Percentiles rank a stretch among this genome's conserved stretches.
These are phyloP conservation scores for Aureobasidium melanogenum DNA, from an alignment of 2,329 filamentous ascomycete species.

Conservation along the genomic window DNA sequence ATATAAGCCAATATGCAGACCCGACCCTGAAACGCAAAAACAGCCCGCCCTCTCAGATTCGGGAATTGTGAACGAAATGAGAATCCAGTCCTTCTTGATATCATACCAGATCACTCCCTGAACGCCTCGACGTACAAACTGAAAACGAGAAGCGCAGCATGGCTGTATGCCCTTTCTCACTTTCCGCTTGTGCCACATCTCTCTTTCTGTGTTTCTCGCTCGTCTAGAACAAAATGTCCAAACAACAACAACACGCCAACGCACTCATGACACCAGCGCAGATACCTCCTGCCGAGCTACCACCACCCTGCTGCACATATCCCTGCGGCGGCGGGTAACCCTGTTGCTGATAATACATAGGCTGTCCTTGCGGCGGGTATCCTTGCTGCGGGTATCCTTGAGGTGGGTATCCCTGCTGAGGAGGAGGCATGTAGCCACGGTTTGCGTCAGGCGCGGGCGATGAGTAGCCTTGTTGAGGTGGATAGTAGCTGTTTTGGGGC, in stretches of 20 bases:
- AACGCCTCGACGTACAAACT: too few species aligned
- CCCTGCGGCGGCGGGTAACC: conserved; percentile 29
- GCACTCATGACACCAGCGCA: conserved; percentile 40
- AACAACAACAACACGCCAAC: conserved; percentile 41
- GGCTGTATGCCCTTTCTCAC: too few species aligned
- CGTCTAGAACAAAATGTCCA: conserved; percentile 34
- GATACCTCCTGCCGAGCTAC: conserved; percentile 25
- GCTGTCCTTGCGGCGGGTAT: conserved; percentile 22
- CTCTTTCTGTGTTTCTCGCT: neutral
- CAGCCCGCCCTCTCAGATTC: too few species aligned
- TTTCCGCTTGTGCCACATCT: too few species aligned
- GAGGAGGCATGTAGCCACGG: conserved; percentile 15
- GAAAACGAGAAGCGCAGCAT: too few species aligned
- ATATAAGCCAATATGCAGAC: neutral
- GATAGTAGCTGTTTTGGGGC: conserved; percentile 14
- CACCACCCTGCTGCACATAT: conserved; percentile 17
- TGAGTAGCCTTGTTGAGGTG: conserved; percentile 13
- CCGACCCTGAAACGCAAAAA: too few species aligned
- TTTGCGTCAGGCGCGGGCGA: conserved; percentile 13
- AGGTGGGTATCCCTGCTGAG: neutral
- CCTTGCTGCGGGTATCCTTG: neutral
- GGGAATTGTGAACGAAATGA: too few species aligned
- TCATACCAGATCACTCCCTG: too few species aligned
- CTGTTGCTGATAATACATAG: conserved; percentile 32
- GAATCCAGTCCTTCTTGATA: too few species aligned